Conservation (phyloP, 2,329 filamentous ascomycete genomes). For the Orbilia oligospora region DNA sequence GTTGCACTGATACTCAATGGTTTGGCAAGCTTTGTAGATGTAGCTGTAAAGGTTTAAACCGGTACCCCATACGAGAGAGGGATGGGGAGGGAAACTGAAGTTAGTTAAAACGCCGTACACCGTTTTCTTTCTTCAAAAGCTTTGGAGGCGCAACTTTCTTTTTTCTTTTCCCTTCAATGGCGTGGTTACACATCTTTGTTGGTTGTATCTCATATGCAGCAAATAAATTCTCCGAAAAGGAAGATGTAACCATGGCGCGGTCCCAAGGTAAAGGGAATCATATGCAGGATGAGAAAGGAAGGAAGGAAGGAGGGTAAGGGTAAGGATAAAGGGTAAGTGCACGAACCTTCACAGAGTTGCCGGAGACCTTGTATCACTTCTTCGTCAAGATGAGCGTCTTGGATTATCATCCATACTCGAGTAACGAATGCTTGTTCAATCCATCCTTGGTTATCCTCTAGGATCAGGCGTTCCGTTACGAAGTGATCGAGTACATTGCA, state of each 20-base stretch:
- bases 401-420: slow-evolving; percentile 76
- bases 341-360: slow-evolving; percentile 68
- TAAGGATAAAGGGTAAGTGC: background rate
- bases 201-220: slow-evolving; percentile 61
- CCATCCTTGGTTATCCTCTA: slow-evolving; percentile 72
- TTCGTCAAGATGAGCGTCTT: slow-evolving; percentile 66
- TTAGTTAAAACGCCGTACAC: slow-evolving; percentile 66
- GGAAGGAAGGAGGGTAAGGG: background rate
- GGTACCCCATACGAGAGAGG: background rate
- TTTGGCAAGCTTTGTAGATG: slow-evolving; percentile 67
- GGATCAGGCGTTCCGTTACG: slow-evolving; percentile 73
- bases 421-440: slow-evolving; percentile 79
- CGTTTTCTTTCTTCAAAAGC: slow-evolving; percentile 49
- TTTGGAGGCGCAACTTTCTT: background rate
- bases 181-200: slow-evolving; percentile 64
- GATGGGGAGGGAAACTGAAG: background rate
- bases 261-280: slow-evolving; percentile 25
- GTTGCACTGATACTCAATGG: slow-evolving; percentile 75
- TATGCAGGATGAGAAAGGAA: background rate
- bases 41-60: slow-evolving; percentile 28
- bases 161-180: slow-evolving; percentile 6
- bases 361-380: slow-evolving; percentile 67
- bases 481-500: slow-evolving; percentile 75
- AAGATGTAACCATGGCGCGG: slow-evolving; percentile 38
- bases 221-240: slow-evolving; percentile 58